Evolutionary conservation across 1,284 basidiomycete genomes (phyloP).

Genomic region (Athelia sp.): DNA sequence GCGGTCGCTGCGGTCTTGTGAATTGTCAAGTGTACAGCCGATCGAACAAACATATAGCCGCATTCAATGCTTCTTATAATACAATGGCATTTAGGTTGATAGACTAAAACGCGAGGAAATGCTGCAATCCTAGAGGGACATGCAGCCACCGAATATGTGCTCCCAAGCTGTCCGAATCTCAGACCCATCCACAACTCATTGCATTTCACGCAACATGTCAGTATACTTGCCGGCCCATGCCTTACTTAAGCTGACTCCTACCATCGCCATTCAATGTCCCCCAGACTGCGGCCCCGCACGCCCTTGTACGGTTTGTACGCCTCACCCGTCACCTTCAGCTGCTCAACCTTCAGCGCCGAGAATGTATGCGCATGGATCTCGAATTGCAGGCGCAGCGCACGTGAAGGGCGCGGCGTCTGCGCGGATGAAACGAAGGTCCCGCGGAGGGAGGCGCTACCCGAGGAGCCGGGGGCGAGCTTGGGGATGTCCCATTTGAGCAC

Average conservation of each 20-base stretch:
- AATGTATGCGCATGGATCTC: constrained; percentile 66
- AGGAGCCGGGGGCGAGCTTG: constrained; percentile 27
- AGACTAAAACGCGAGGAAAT: too few relatives aligned
- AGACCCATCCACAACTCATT: too few relatives aligned
- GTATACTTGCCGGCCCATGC: too few relatives aligned
- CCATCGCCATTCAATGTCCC: constrained; percentile 58
- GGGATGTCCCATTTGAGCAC: constrained; percentile 74
- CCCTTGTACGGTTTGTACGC: constrained; percentile 72
- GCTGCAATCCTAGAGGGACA: too few relatives aligned
- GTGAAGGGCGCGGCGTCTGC: constrained; percentile 49
- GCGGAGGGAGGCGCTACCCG: constrained; percentile 66
- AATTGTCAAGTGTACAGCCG: too few relatives aligned
- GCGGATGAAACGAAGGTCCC: constrained; percentile 63
- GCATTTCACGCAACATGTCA: too few relatives aligned
- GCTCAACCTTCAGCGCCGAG: constrained; percentile 80
- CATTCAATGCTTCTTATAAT: too few relatives aligned
- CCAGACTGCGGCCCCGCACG: constrained; percentile 56
- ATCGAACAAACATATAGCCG: too few relatives aligned
- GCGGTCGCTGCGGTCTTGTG: too few relatives aligned
- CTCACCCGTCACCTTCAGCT: constrained; percentile 79
- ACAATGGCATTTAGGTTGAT: too few relatives aligned
- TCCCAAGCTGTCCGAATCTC: too few relatives aligned
- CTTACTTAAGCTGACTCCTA: background rate
- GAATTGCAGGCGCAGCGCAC: constrained; percentile 70
- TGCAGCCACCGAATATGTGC: too few relatives aligned